These are phyloP conservation scores for Phycomyces nitens DNA, from an alignment of 192 early-diverging fungal genomes.

Conservation along the genomic window DNA sequence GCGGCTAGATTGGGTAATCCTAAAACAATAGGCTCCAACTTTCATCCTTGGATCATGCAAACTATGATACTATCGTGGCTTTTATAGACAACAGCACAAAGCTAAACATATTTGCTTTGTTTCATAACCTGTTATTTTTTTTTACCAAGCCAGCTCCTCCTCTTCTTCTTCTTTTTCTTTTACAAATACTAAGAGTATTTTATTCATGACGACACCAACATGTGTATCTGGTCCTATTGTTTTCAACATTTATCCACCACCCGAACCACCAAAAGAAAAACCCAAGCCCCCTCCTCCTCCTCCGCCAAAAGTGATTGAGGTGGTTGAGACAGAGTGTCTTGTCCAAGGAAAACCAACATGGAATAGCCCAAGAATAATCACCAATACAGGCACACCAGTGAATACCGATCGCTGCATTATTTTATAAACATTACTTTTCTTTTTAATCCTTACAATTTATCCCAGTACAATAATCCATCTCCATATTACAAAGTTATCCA, in stretches of 20 bases:
- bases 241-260: neutral
- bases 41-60: too few species aligned
- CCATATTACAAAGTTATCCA: too few species aligned
- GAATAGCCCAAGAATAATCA: neutral
- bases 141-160: too few species aligned
- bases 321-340: neutral
- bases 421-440: neutral
- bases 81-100: too few species aligned
- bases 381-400: neutral
- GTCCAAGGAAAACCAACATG: slow-evolving; percentile 1
- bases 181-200: too few species aligned
- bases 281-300: neutral
- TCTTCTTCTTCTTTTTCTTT: too few species aligned
- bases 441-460: neutral
- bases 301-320: neutral
- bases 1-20: too few species aligned
- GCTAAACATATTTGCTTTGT: too few species aligned
- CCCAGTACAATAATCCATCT: too few species aligned
- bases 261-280: neutral
- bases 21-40: too few species aligned
- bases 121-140: too few species aligned
- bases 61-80: too few species aligned
- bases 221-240: neutral
- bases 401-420: neutral
- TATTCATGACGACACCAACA: neutral